phyloP scores from a whole-genome alignment of 2,329 filamentous ascomycete genomes.

The Ustilaginoidea virens region DNA sequence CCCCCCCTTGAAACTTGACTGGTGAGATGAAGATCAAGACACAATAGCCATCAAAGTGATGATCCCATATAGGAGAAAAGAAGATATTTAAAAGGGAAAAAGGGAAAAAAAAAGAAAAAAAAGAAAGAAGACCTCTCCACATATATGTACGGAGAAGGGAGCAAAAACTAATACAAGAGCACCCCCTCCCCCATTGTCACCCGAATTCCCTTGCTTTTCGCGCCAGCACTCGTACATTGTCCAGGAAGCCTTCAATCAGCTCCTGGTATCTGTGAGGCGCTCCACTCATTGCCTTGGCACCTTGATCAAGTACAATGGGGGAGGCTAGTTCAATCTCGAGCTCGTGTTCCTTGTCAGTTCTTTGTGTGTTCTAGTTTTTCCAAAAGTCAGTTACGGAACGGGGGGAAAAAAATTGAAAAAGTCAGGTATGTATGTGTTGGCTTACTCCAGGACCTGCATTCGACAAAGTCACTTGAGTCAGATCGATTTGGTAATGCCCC shows the following conservation, averaged over 20 bases:
- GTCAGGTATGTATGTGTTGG: no score
- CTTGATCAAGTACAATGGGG: slow-evolving; percentile 48
- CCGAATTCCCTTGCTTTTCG: slow-evolving; percentile 22
- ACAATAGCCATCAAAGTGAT: no score
- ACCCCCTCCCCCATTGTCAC: neutral
- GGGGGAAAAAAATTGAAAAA: neutral
- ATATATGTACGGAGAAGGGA: no score
- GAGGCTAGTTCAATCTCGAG: slow-evolving; percentile 65
- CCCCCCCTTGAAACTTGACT: no score
- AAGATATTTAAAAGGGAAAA: neutral
- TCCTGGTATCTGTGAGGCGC: slow-evolving; percentile 46
- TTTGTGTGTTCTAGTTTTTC: slow-evolving; percentile 21
- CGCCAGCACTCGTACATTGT: slow-evolving; percentile 52
- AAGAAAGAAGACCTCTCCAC: neutral
- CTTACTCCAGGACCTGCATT: slow-evolving; percentile 21
- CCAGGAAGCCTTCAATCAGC: slow-evolving; percentile 57
- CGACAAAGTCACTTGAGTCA: slow-evolving; percentile 68
- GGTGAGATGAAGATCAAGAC: no score
- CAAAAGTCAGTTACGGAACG: slow-evolving; percentile 2
- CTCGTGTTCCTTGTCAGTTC: slow-evolving; percentile 55
- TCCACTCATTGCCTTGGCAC: slow-evolving; percentile 34
- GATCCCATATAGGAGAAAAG: neutral
- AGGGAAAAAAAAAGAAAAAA: neutral
- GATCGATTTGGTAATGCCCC: slow-evolving; percentile 73
- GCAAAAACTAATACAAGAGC: neutral